A percentile compares a stretch with the other conserved stretches of the same genome.
Conservation (phyloP, 2,329 filamentous ascomycete genomes). For the Dothideomycetes sp. region DNA sequence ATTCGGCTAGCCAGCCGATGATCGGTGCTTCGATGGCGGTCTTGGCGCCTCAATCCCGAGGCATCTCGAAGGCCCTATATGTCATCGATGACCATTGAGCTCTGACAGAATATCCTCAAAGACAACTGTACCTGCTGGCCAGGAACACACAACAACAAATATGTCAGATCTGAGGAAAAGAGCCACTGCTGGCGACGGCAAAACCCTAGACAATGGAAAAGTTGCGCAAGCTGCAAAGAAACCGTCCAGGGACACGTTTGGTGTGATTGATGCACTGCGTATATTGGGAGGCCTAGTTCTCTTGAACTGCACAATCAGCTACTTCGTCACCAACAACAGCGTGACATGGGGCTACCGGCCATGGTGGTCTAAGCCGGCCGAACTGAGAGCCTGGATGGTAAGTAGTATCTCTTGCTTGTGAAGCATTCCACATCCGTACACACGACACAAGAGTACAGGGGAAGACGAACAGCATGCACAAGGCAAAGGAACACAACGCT, state of each 20-base stretch:
- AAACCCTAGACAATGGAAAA: not conserved
- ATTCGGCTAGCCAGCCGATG: not conserved
- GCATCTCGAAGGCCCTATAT: not conserved
- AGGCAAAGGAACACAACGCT: too few species aligned
- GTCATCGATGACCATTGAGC: too few species aligned
- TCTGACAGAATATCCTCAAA: too few species aligned
- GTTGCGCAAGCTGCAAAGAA: not conserved
- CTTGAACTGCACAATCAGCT: constrained; percentile 24
- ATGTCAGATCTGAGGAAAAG: not conserved
- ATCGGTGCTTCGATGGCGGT: not conserved
- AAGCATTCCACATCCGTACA: too few species aligned
- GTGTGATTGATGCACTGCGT: constrained; percentile 20
- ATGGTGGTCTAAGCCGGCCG: constrained; percentile 48
- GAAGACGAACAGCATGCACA: too few species aligned
- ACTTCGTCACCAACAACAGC: constrained; percentile 33
- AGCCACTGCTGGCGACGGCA: not conserved
- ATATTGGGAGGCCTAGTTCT: constrained; percentile 23
- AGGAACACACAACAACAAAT: not conserved
- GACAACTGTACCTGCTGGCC: not conserved
- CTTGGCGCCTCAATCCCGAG: not conserved
- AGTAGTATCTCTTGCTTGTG: too few species aligned
- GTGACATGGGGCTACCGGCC: constrained; percentile 58
- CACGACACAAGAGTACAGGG: not conserved
- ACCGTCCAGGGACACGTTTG: not conserved
- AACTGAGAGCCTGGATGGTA: constrained; percentile 53